Evolutionary conservation across 1,139 yeast genomes (phyloP).

Genomic region (Keqinozyma sinolaborantium): DNA sequence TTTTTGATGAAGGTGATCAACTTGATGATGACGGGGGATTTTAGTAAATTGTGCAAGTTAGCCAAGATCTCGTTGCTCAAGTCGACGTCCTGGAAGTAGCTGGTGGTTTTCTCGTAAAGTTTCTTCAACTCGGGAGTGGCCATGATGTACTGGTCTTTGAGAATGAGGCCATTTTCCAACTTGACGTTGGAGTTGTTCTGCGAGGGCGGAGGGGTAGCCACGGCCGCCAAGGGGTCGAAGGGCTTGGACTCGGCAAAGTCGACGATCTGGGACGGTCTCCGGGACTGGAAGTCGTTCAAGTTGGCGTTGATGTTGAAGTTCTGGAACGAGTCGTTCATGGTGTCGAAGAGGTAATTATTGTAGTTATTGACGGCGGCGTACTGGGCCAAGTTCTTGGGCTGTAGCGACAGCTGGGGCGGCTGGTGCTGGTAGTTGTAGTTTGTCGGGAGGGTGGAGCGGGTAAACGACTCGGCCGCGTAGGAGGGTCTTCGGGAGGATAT

Average conservation of each 20-base stretch:
- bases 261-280: conserved; percentile 45
- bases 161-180: conserved; percentile 54
- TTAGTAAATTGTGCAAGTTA: conserved; percentile 29
- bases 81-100: conserved; percentile 44
- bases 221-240: conserved; percentile 1
- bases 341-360: conserved; percentile 19
- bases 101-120: conserved; percentile 39
- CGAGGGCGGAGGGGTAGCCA: background rate
- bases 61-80: conserved; percentile 30
- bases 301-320: conserved; percentile 33
- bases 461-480: conserved; percentile 60
- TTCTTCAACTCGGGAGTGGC: conserved; percentile 49
- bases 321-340: conserved; percentile 32
- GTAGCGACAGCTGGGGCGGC: conserved; percentile 6
- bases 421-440: conserved; percentile 2
- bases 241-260: conserved; percentile 16
- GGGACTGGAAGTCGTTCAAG: conserved; percentile 38
- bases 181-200: conserved; percentile 17
- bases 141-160: conserved; percentile 49
- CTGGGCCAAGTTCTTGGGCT: conserved; percentile 12
- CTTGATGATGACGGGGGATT: conserved; percentile 27
- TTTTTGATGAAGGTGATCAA: conserved; percentile 40
- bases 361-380: conserved; percentile 14
- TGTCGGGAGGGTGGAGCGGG: conserved; percentile 22
- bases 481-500: conserved; percentile 63